Evolutionary conservation across 2,329 filamentous ascomycete genomes (phyloP).

Genomic region (Juglanconis juglandina): DNA sequence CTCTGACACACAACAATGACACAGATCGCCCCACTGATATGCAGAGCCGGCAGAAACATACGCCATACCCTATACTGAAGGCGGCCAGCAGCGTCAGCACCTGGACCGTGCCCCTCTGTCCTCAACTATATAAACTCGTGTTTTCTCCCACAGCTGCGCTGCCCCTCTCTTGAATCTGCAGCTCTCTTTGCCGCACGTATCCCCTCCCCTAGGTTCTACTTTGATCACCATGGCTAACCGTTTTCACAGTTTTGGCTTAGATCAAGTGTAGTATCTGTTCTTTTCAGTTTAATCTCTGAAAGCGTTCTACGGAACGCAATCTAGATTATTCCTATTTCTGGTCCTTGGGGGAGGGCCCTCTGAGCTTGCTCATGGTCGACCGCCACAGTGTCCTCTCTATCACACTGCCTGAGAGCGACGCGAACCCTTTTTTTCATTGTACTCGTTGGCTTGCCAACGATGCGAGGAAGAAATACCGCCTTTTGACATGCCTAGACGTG

Average conservation of each 20-base stretch:
- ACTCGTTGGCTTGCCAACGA: conserved; percentile 43
- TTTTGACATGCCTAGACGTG: no score
- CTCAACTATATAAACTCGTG: background rate
- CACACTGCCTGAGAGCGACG: conserved; percentile 68
- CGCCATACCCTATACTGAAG: background rate
- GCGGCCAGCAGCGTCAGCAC: background rate
- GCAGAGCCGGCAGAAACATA: background rate
- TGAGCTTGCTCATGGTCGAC: conserved; percentile 64
- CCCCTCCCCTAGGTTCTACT: background rate
- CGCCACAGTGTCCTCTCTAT: conserved; percentile 67
- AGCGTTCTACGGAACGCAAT: conserved; percentile 60
- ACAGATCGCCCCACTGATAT: background rate
- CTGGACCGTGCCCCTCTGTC: background rate
- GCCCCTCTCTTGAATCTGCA: conserved; percentile 46
- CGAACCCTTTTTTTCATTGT: conserved; percentile 60
- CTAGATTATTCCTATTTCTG: conserved; percentile 72
- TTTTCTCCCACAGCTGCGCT: background rate
- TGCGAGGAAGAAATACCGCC: conserved; percentile 49
- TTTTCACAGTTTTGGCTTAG: conserved; percentile 40
- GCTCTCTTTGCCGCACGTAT: conserved; percentile 36
- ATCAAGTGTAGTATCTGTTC: conserved; percentile 80
- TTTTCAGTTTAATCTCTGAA: conserved; percentile 83
- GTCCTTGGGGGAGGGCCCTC: no score
- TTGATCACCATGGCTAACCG: background rate
- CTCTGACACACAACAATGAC: background rate